phyloP scores from a whole-genome alignment of 2,329 filamentous ascomycete species.

The Catunica adiposa region DNA sequence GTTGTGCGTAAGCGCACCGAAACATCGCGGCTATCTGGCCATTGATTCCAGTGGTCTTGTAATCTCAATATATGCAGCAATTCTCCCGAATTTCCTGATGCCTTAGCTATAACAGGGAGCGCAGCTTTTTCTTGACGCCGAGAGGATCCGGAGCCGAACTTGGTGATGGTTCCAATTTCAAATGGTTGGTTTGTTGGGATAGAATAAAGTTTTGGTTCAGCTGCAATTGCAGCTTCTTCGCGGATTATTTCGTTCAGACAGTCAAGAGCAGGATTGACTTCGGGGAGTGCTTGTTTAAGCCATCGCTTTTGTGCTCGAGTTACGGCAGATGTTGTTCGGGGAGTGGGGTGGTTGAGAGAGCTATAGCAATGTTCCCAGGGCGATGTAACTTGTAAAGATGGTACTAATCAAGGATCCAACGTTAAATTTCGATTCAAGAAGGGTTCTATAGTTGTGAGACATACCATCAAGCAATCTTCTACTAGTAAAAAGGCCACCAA shows the following conservation, averaged over 20 bases:
- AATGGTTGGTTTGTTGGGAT: constrained; percentile 22
- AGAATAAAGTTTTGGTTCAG: constrained; percentile 8
- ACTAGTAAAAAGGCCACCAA: constrained; percentile 7
- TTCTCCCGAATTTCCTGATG: constrained; percentile 40
- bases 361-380: constrained; percentile 14
- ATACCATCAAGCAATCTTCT: constrained; percentile 5
- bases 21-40: constrained; percentile 30
- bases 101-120: constrained; percentile 29
- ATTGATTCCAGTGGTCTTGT: constrained; percentile 35
- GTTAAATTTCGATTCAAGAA: not conserved
- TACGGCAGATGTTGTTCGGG: not conserved
- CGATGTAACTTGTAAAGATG: constrained; percentile 5
- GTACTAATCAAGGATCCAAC: constrained; percentile 1
- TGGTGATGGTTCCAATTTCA: constrained; percentile 37
- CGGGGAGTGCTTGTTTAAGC: constrained; percentile 35
- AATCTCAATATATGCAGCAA: constrained; percentile 38
- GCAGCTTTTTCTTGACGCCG: constrained; percentile 16
- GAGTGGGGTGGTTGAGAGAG: constrained; percentile 2
- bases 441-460: not conserved
- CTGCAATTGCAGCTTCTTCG: constrained; percentile 19
- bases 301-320: constrained; percentile 28
- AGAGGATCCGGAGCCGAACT: constrained; percentile 21
- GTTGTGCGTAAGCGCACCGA: constrained; percentile 32
- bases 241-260: constrained; percentile 21
- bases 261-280: constrained; percentile 28